phyloP scores from a whole-genome alignment of 1,284 basidiomycete genomes.

The Irpex sp. region DNA sequence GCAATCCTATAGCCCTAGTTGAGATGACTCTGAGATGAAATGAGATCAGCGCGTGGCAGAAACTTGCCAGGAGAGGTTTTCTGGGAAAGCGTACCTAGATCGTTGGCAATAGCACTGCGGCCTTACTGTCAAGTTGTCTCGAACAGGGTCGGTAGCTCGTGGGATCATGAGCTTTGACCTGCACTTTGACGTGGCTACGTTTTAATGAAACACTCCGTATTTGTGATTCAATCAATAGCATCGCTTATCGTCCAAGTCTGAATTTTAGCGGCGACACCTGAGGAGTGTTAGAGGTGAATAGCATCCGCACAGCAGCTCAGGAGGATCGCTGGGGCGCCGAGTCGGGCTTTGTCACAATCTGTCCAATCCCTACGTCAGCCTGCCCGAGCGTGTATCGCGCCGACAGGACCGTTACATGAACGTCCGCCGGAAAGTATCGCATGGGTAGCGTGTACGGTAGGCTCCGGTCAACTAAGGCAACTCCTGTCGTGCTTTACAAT shows the following conservation, averaged over 20 bases:
- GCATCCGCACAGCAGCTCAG: neutral
- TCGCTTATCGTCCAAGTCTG: neutral
- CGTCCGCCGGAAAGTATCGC: no score
- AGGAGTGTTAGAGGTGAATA: neutral
- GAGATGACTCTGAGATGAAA: neutral
- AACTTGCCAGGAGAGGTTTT: neutral
- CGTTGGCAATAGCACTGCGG: neutral
- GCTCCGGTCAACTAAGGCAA: neutral
- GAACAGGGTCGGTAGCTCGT: neutral
- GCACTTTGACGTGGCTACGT: neutral
- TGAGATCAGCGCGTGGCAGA: slow-evolving; percentile 4
- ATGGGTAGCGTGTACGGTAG: no score
- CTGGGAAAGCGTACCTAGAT: slow-evolving; percentile 6
- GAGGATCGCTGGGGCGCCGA: neutral
- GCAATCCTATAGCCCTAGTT: neutral
- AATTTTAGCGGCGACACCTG: neutral
- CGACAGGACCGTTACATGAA: neutral
- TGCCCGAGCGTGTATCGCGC: no score
- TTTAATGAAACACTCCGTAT: slow-evolving; percentile 14
- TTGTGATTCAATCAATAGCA: slow-evolving; percentile 9
- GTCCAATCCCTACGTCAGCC: neutral
- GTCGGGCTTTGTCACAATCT: no score
- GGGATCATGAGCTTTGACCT: slow-evolving; percentile 5
- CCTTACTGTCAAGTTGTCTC: neutral
- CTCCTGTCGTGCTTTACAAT: neutral